These are phyloP conservation scores for Candida namnaoensis DNA, from an alignment of 805 yeast species.

Conservation along the genomic window DNA sequence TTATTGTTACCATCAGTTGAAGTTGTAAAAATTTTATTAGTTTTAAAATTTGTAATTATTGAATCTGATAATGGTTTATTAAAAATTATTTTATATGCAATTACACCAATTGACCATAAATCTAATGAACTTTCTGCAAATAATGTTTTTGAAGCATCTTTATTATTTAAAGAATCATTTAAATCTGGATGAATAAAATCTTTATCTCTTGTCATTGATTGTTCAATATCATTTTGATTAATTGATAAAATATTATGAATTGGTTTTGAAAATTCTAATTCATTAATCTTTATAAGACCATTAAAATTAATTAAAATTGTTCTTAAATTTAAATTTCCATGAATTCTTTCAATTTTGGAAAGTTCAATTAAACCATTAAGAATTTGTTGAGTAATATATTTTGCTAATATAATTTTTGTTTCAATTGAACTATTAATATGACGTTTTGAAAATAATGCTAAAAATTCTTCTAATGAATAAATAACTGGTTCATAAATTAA, in stretches of 20 bases:
- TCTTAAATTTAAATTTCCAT: conserved; percentile 7
- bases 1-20: no score
- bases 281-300: conserved; percentile 5
- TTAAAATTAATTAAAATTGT: conserved; percentile 3
- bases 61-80: not conserved
- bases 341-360: conserved; percentile 1
- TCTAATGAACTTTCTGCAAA: not conserved
- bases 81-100: no score
- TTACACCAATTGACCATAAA: not conserved
- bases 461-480: conserved; percentile 3
- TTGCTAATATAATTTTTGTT: not conserved
- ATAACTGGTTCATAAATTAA: conserved; percentile 1
- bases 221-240: no score
- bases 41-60: no score
- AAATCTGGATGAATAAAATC: no score
- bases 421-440: no score
- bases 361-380: not conserved
- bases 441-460: not conserved
- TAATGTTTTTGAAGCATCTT: no score
- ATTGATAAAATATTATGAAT: no score
- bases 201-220: no score
- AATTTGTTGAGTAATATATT: not conserved
- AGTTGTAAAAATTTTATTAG: no score
- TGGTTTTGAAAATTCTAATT: conserved; percentile 2
- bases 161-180: no score